Base-by-base conservation (phyloP, 805 yeast genomes). In the Kazachstania kunashirensis region DNA sequence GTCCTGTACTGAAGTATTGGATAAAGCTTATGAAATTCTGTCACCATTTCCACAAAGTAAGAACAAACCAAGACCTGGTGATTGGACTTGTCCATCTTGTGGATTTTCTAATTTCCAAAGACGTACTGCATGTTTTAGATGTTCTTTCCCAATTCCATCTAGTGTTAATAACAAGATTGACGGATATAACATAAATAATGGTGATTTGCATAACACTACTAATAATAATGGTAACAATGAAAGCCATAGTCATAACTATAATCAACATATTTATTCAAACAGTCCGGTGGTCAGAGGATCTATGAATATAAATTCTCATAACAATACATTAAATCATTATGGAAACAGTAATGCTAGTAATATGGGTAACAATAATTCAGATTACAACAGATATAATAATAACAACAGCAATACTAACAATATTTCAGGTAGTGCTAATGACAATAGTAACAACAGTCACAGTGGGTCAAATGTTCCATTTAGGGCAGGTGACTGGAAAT, bases 31-130 rank as follows among this genome's bases (percentile, higher is more conserved):
- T 47, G 94, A 82, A 27, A 71, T 88, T 29, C 64, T 88, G 41
- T 71, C 84, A 0, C 85, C 94, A 3, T 88, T 88, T 62, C 95
- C 96, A 12, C 76, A 80, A 21, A 72, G 78, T 24, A 81, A 84
- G 47, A 86, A 88, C 59, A 70, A 92, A 49, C 95, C 95, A 16
- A 70, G 96, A 53, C 96, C 96, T 0, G 96, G 96, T 15, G 96
- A 88, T 57, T 88, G 96, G 96, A 84, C 83, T n/a, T 88, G 96
- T 59, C 95, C 95, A 18, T 78, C 88, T 6, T 88, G 96, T 67
- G 95, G 96, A 1, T 88, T 88, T 52, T 83, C 94, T 17, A 88
- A 88, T 59, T 88, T 88, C 62, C 96, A 88, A 61, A 73, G 96
- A 51, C 72, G 96, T 59, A 82, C 94, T 2, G 94, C 94, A 2